Evolutionary conservation across 495 filamentous ascomycete genomes (phyloP).

Genomic region (Elasticomyces elasticus): DNA sequence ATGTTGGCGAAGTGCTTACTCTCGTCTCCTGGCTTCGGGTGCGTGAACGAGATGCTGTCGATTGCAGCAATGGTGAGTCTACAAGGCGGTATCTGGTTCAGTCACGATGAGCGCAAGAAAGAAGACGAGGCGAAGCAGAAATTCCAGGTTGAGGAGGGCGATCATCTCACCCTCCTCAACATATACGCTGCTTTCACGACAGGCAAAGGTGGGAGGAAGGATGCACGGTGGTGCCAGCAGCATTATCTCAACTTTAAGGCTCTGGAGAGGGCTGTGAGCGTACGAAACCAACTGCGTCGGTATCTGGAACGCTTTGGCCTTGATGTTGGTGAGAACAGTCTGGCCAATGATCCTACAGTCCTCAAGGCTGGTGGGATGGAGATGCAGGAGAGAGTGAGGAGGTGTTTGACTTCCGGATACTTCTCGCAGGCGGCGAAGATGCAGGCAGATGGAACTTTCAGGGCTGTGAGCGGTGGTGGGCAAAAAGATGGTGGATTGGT

Average conservation of each 20-base stretch:
- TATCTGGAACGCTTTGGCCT: slow-evolving; percentile 83
- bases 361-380: slow-evolving; percentile 29
- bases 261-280: slow-evolving; percentile 71
- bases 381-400: slow-evolving; percentile 62
- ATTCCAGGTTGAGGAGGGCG: slow-evolving; percentile 92
- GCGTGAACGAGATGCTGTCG: slow-evolving; percentile 73
- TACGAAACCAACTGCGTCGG: slow-evolving; percentile 74
- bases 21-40: slow-evolving; percentile 62
- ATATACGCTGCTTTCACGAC: slow-evolving; percentile 82
- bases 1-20: slow-evolving; percentile 94
- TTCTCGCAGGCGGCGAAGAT: slow-evolving; percentile 94
- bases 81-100: slow-evolving; percentile 68
- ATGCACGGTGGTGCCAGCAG: slow-evolving; percentile 75
- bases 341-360: slow-evolving; percentile 21
- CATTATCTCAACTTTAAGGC: slow-evolving; percentile 79
- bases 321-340: slow-evolving; percentile 50
- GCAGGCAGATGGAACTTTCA: slow-evolving; percentile 88
- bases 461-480: slow-evolving; percentile 58
- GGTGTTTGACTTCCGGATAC: slow-evolving; percentile 83
- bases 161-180: slow-evolving; percentile 90
- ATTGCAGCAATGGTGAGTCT: slow-evolving; percentile 94
- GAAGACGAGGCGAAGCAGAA: slow-evolving; percentile 59
- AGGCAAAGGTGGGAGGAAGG: slow-evolving; percentile 58
- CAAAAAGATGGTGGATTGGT: slow-evolving; percentile 45
- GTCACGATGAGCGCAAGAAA: slow-evolving; percentile 50